Percentiles rank a stretch among this genome's conserved stretches.
Conservation (phyloP, 148 eudicot species). For the Chenopodium quinoa region DNA sequence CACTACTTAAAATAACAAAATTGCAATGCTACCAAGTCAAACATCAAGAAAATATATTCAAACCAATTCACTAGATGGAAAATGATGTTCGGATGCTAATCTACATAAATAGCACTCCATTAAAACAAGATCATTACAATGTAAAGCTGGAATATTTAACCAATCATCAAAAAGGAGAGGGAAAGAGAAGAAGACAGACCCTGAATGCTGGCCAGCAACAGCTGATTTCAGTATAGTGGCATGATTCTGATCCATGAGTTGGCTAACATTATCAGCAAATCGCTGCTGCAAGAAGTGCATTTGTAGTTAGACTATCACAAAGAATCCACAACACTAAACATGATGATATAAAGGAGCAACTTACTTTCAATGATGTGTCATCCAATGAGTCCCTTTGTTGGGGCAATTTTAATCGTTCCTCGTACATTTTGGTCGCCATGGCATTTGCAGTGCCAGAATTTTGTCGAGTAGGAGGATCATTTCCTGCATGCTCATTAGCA, state of each 20-base stretch:
- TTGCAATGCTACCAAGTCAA: neutral
- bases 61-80: neutral
- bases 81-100: neutral
- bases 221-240: slow-evolving; percentile 53
- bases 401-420: slow-evolving; percentile 59
- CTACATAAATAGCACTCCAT: neutral
- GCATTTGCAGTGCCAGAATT: slow-evolving; percentile 57
- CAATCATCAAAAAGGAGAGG: neutral
- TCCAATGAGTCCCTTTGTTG: slow-evolving; percentile 56
- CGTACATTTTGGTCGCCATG: slow-evolving; percentile 60
- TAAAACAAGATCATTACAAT: neutral
- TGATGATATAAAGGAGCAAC: neutral
- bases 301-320: slow-evolving; percentile 5
- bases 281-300: slow-evolving; percentile 54
- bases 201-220: slow-evolving; percentile 57
- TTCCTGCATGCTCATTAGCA: slow-evolving; percentile 50
- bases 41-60: neutral
- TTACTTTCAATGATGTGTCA: slow-evolving; percentile 56
- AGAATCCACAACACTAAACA: neutral
- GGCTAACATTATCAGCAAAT: slow-evolving; percentile 54
- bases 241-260: slow-evolving; percentile 55
- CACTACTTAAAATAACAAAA: neutral
- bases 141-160: slow-evolving; percentile 1
- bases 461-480: slow-evolving; percentile 50
- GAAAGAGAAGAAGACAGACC: slow-evolving; percentile 34